phyloP scores from a whole-genome alignment of 2,329 filamentous ascomycete genomes.

The Immersiporthe knoxdaviesiana region DNA sequence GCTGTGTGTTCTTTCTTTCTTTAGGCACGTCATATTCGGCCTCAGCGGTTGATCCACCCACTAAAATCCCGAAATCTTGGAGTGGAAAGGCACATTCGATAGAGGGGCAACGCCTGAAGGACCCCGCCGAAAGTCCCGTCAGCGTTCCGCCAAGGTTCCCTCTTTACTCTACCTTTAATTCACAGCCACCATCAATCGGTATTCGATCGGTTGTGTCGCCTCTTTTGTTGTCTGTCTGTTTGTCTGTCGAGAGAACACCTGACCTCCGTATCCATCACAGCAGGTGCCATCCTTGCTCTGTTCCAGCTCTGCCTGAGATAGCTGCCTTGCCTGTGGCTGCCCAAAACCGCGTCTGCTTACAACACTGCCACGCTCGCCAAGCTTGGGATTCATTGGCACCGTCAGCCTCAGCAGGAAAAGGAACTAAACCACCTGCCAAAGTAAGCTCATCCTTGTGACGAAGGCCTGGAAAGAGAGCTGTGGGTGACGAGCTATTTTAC shows the following conservation, averaged over 20 bases:
- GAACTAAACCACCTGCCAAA: background rate
- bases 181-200: background rate
- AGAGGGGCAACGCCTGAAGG: background rate
- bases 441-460: background rate
- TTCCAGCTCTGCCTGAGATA: background rate
- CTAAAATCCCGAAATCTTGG: background rate
- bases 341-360: background rate
- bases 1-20: background rate
- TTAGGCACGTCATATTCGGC: background rate
- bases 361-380: conserved; percentile 1
- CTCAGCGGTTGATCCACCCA: background rate
- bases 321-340: background rate
- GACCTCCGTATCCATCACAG: background rate
- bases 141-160: background rate
- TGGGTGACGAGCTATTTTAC: background rate
- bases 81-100: background rate
- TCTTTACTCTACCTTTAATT: background rate
- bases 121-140: background rate
- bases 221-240: background rate
- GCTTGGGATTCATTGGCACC: background rate
- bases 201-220: background rate
- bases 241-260: background rate
- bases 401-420: background rate
- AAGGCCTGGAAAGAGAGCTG: too few relatives aligned
- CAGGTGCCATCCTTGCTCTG: background rate